Conservation (phyloP, 768 basidiomycete genomes). For the Hericium erinaceus region DNA sequence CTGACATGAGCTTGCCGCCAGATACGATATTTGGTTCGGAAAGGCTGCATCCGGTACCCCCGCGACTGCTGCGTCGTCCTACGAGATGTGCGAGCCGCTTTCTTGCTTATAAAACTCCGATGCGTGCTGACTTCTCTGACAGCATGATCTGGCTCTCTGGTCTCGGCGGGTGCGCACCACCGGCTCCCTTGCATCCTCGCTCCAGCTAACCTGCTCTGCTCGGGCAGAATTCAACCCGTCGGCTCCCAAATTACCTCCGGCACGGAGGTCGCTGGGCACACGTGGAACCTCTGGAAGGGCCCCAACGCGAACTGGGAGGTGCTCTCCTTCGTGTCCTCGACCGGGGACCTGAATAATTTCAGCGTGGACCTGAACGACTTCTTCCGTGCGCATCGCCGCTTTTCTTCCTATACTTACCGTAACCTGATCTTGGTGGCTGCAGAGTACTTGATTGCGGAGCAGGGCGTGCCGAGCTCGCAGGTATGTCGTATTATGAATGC, state of each 20-base stretch:
- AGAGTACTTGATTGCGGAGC: conserved; percentile 37
- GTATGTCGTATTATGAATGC: conserved; percentile 19
- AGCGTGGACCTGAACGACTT: conserved; percentile 43
- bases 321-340: conserved; percentile 41
- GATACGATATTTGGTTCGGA: conserved; percentile 51
- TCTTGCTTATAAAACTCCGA: background rate
- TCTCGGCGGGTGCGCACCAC: conserved; percentile 35
- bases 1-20: conserved; percentile 6
- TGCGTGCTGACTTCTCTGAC: background rate
- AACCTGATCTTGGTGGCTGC: conserved; percentile 1
- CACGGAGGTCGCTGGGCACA: conserved; percentile 35
- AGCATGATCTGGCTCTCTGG: conserved; percentile 58
- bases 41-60: conserved; percentile 31
- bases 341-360: conserved; percentile 42
- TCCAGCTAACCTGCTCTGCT: background rate
- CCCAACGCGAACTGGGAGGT: conserved; percentile 48
- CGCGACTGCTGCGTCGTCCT: conserved; percentile 38
- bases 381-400: conserved; percentile 33
- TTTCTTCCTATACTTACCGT: background rate
- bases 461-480: conserved; percentile 40
- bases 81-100: conserved; percentile 36
- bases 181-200: background rate
- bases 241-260: conserved; percentile 37
- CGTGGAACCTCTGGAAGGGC: conserved; percentile 50
- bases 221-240: conserved; percentile 42